These are phyloP conservation scores for Aspergillus udagawae DNA, from an alignment of 2,329 filamentous ascomycete species.

Conservation along the genomic window DNA sequence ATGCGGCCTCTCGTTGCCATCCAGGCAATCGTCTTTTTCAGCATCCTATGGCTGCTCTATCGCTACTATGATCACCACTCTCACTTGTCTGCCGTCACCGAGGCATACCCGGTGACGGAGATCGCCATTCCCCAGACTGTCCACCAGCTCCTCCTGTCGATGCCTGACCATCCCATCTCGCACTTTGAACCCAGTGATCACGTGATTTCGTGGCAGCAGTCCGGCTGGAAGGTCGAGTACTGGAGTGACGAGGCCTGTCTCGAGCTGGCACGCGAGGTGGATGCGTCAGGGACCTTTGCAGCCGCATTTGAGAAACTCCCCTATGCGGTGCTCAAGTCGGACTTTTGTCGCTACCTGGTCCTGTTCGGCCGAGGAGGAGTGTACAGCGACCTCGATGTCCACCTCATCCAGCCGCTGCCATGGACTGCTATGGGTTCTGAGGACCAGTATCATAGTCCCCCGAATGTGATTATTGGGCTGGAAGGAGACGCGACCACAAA, in stretches of 20 bases:
- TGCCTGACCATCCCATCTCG: not conserved
- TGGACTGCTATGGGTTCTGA: not conserved
- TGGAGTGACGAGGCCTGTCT: slow-evolving; percentile 1
- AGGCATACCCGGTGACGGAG: not conserved
- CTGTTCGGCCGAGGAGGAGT: slow-evolving; percentile 1
- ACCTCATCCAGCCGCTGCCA: not conserved
- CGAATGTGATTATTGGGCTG: slow-evolving; percentile 1
- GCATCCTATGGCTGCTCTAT: not conserved
- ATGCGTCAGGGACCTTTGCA: not conserved
- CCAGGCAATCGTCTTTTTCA: not conserved
- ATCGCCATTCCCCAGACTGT: not conserved
- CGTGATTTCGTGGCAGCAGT: slow-evolving; percentile 3
- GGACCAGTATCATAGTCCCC: not conserved
- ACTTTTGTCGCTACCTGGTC: slow-evolving; percentile 5
- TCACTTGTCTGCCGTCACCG: not conserved
- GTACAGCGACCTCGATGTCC: slow-evolving; percentile 4
- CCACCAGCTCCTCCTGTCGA: slow-evolving; percentile 3
- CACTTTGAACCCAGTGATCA: not conserved
- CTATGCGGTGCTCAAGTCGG: not conserved
- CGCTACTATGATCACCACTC: not conserved
- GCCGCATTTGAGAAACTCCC: not conserved
- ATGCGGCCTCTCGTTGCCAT: not conserved
- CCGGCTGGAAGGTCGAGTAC: slow-evolving; percentile 6
- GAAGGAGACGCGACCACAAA: slow-evolving; percentile 2
- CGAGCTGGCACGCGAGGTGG: not conserved